These are phyloP conservation scores for Pleurotus djamor DNA, from an alignment of 768 basidiomycete species.

Conservation along the genomic window DNA sequence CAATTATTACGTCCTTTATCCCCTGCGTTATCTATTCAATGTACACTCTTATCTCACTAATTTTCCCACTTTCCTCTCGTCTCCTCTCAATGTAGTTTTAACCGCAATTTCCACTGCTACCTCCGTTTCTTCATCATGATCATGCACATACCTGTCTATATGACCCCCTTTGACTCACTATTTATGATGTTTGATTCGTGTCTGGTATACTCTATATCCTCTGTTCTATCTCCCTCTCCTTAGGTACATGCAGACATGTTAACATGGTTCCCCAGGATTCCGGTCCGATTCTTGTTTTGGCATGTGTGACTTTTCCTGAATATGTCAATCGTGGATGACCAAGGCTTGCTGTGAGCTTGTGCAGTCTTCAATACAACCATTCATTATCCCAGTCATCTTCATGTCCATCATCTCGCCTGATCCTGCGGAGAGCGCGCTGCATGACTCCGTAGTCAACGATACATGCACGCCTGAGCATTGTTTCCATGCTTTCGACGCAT, in stretches of 20 bases:
- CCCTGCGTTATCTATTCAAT: slow-evolving; percentile 9
- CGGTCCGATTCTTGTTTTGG: not conserved
- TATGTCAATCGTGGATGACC: not conserved
- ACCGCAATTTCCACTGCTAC: slow-evolving; percentile 5
- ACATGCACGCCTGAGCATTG: slow-evolving; percentile 74
- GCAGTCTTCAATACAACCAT: too few species aligned
- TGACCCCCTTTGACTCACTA: not conserved
- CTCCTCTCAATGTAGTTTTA: slow-evolving; percentile 2
- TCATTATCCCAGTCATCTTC: slow-evolving; percentile 11
- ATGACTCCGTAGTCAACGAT: slow-evolving; percentile 32
- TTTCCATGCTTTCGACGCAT: slow-evolving; percentile 77
- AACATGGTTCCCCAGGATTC: not conserved
- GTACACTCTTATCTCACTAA: slow-evolving; percentile 12
- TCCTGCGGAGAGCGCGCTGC: slow-evolving; percentile 35
- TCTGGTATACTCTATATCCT: not conserved
- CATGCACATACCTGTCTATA: slow-evolving; percentile 12
- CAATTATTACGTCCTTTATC: slow-evolving; percentile 17
- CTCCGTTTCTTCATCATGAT: not conserved
- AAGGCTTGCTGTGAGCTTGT: not conserved
- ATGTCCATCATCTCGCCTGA: slow-evolving; percentile 61
- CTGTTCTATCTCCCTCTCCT: not conserved
- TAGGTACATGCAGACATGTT: not conserved
- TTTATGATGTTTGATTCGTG: not conserved
- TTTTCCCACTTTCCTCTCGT: not conserved
- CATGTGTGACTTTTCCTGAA: not conserved